These are phyloP conservation scores for Saccharomycopsis capsularis DNA, from an alignment of 805 yeast genomes.

Conservation along the genomic window DNA sequence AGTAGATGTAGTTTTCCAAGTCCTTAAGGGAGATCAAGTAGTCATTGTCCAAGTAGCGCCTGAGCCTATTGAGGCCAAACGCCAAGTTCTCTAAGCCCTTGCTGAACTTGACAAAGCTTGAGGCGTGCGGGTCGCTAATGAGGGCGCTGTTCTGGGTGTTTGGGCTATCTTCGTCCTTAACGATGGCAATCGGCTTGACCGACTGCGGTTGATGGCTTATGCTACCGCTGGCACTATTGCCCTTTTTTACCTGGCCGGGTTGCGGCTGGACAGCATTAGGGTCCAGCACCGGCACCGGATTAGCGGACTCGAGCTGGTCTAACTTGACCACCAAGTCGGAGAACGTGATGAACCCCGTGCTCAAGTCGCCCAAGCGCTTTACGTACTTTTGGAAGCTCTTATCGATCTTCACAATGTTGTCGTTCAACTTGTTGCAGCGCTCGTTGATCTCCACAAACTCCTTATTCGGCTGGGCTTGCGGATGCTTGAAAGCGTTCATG, in stretches of 20 bases:
- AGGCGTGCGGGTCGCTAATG: constrained; percentile 28
- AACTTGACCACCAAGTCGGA: constrained; percentile 63
- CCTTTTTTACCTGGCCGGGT: not conserved
- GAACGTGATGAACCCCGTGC: constrained; percentile 66
- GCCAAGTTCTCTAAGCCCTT: constrained; percentile 40
- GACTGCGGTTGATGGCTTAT: constrained; percentile 9
- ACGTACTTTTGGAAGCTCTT: constrained; percentile 67
- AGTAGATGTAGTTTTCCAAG: constrained; percentile 69
- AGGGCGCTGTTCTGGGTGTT: constrained; percentile 24
- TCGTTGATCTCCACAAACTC: constrained; percentile 82
- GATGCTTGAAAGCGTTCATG: constrained; percentile 82
- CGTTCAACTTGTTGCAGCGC: constrained; percentile 75
- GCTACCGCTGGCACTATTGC: not conserved
- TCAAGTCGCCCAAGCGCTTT: constrained; percentile 64
- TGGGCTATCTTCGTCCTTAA: constrained; percentile 7
- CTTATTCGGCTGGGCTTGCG: constrained; percentile 48
- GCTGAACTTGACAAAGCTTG: constrained; percentile 33
- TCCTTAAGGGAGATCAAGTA: constrained; percentile 80
- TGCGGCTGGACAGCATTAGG: not conserved
- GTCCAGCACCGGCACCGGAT: constrained; percentile 1
- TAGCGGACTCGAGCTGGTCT: constrained; percentile 47
- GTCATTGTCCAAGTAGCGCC: constrained; percentile 60
- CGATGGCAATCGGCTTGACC: constrained; percentile 6
- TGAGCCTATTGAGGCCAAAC: constrained; percentile 36
- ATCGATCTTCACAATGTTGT: constrained; percentile 73